Base-by-base conservation (phyloP, 2,329 filamentous ascomycete genomes). In the Cladobotryum protrusum region DNA sequence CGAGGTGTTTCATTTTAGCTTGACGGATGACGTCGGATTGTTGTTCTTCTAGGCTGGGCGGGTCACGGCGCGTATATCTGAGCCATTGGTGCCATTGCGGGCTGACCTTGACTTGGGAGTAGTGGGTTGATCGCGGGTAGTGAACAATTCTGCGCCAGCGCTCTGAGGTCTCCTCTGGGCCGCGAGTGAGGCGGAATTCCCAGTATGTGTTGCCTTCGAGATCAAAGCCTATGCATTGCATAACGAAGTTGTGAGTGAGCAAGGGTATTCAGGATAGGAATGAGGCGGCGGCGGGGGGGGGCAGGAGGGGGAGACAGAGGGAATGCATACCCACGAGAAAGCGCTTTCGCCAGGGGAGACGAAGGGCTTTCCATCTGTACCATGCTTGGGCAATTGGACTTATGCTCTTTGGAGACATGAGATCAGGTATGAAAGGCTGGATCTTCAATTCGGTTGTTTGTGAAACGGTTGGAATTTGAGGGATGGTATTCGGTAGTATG, bases 11-110 rank as follows among this genome's bases (percentile, higher is more conserved):
- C 56, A 85, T 73, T 51, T 73, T 70, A 45, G 71, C 68, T 63
- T 75, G 78, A 20, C 83, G 73, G 11, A 63, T 60, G 1, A 79
- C 61, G 47, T 86, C 82, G 33, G 62, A 64, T 6, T 67, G 60
- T 63, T 85, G 81, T 63, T 86, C 83, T 1, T 67, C 65, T 11
- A 85, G 63, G 2, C 70, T 75, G 1, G 83, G 83, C 2, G 82
- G 70, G 0, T 74, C 63, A 2, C 61, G 53, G 17, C 83, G 77
- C 42, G 76, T 79, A 63, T 85, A 73, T 14, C 83, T 79, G 44
- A 86, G 72, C 83, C 83, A 86, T 60, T 85, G 82, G 66, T 85
- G 82, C 83, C 83, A 86, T 55, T 75, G 72, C 11, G 83, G 82
- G 46, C 76, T 70, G 52, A 85, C 80, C 49, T 67, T 67, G 48